Percentiles rank a stretch among this genome's conserved stretches.
Conservation (phyloP, 495 filamentous ascomycete species). For the Lentithecium fluviatile region DNA sequence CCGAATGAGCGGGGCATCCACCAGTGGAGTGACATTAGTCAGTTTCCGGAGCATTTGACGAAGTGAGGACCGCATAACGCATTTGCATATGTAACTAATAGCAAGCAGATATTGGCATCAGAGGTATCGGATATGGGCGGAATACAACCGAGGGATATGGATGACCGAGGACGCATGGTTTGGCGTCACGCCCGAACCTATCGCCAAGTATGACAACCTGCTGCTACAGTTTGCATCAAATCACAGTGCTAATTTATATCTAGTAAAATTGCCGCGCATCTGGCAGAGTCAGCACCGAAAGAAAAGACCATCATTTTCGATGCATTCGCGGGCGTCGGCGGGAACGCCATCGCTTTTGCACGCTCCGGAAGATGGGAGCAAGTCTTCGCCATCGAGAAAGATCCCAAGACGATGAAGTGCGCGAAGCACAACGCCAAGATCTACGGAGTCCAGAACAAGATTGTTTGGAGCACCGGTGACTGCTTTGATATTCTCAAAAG, state of each 20-base stretch:
- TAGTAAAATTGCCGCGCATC: slow-evolving; percentile 77
- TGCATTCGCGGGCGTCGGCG: slow-evolving; percentile 86
- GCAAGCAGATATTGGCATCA: slow-evolving; percentile 78
- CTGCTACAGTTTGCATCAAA: not conserved
- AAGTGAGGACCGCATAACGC: slow-evolving; percentile 53
- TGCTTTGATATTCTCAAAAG: slow-evolving; percentile 62
- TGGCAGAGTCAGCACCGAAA: slow-evolving; percentile 54
- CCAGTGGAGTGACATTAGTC: slow-evolving; percentile 13
- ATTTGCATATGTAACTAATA: slow-evolving; percentile 2
- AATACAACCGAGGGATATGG: slow-evolving; percentile 82
- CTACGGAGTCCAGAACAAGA: slow-evolving; percentile 76
- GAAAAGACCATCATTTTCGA: slow-evolving; percentile 68
- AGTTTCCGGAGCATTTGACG: slow-evolving; percentile 62
- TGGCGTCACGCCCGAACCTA: slow-evolving; percentile 87
- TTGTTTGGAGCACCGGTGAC: slow-evolving; percentile 82
- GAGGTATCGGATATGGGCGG: slow-evolving; percentile 76
- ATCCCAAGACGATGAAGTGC: slow-evolving; percentile 73
- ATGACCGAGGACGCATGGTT: slow-evolving; percentile 94
- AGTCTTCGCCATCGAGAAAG: slow-evolving; percentile 84
- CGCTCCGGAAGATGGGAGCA: slow-evolving; percentile 69
- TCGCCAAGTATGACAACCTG: slow-evolving; percentile 65
- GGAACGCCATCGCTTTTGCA: slow-evolving; percentile 94
- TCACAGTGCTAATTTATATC: slow-evolving; percentile 16
- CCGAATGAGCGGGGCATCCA: slow-evolving; percentile 24
- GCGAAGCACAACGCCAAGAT: slow-evolving; percentile 89